A percentile compares a stretch with the other conserved stretches of the same genome.
Conservation (phyloP, 257 asterid species). For the Capsicum pubescens region DNA sequence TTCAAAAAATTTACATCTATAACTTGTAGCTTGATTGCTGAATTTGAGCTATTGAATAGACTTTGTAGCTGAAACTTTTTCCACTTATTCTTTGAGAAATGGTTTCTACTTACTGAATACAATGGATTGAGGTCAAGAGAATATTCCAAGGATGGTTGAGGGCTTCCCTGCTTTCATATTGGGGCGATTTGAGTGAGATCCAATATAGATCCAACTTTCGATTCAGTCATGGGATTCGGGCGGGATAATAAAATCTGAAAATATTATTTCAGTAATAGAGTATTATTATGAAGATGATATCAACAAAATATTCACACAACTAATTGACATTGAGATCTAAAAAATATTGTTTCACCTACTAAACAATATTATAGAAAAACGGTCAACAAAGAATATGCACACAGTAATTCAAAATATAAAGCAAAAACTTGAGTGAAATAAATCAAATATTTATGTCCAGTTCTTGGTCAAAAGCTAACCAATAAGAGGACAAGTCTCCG, state of each 20-base stretch:
- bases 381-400: too few relatives aligned
- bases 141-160: conserved; percentile 66
- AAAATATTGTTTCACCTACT: background rate
- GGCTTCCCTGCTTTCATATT: conserved; percentile 80
- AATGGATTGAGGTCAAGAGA: conserved; percentile 69
- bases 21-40: too few relatives aligned
- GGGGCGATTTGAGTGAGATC: too few relatives aligned
- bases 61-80: conserved; percentile 87
- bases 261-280: conserved; percentile 30
- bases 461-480: too few relatives aligned
- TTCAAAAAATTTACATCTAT: too few relatives aligned
- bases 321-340: conserved; percentile 58
- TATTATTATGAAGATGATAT: conserved; percentile 12
- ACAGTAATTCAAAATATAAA: too few relatives aligned
- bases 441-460: too few relatives aligned
- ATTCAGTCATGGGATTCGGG: too few relatives aligned
- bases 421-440: too few relatives aligned
- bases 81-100: conserved; percentile 95
- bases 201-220: too few relatives aligned
- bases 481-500: too few relatives aligned
- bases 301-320: background rate
- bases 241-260: conserved; percentile 83
- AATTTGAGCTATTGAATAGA: too few relatives aligned
- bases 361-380: background rate
- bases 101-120: conserved; percentile 70